A percentile compares a stretch with the other conserved stretches of the same genome.
Conservation (phyloP, 1,284 basidiomycete genomes). For the Heterobasidion annosum region DNA sequence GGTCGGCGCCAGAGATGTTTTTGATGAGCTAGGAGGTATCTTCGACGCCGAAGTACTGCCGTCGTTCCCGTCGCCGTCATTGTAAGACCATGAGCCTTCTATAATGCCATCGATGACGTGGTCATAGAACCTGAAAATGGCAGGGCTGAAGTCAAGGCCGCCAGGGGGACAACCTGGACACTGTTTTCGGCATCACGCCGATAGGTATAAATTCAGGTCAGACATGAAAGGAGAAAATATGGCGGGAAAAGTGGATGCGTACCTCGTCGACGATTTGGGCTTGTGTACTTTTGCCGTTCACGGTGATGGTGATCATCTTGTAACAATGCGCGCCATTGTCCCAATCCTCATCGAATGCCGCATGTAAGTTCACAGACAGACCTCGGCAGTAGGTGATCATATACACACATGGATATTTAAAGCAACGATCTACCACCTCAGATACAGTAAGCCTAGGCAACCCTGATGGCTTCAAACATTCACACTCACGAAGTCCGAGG, state of each 20-base stretch:
- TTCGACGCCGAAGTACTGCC: background rate
- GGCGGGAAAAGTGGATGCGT: background rate
- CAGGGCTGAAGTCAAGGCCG: background rate
- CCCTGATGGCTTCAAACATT: background rate
- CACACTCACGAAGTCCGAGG: background rate
- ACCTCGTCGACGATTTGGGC: conserved; percentile 2
- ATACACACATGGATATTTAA: background rate
- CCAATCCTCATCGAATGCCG: background rate
- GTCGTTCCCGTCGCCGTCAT: background rate
- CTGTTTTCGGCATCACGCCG: background rate
- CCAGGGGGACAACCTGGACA: background rate
- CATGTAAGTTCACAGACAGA: too few relatives aligned
- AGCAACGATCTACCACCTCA: background rate
- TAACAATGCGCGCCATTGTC: background rate
- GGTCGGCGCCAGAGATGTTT: background rate
- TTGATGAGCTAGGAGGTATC: background rate
- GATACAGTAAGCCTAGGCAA: background rate
- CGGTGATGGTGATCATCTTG: conserved; percentile 1
- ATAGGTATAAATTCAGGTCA: too few relatives aligned
- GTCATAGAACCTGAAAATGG: background rate
- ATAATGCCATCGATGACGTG: background rate
- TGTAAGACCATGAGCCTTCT: background rate
- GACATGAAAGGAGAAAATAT: background rate
- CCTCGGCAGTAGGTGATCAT: background rate
- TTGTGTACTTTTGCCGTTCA: background rate